Conservation (phyloP, 768 basidiomycete genomes). For the Coprinopsis sp. region DNA sequence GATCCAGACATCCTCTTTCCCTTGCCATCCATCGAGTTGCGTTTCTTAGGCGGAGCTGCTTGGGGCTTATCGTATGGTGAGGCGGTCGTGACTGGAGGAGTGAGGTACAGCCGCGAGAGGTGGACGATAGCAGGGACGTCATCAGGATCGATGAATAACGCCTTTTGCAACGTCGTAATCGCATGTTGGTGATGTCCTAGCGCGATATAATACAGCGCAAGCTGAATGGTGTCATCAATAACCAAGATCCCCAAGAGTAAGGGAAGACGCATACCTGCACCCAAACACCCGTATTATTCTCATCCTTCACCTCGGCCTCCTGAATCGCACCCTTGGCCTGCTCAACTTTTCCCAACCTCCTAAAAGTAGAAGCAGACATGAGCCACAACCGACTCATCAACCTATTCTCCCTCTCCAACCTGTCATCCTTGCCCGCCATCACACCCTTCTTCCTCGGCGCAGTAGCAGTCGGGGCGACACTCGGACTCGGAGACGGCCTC, state of each 20-base stretch:
- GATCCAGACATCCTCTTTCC: too few relatives aligned
- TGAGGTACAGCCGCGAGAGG: conserved; percentile 71
- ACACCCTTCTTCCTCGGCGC: conserved; percentile 25
- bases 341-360: conserved; percentile 83
- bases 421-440: conserved; percentile 31
- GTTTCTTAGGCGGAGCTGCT: too few relatives aligned
- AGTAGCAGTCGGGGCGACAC: conserved; percentile 29
- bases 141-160: conserved; percentile 80
- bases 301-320: conserved; percentile 89
- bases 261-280: conserved; percentile 63
- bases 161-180: conserved; percentile 77
- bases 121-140: conserved; percentile 76
- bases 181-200: conserved; percentile 57
- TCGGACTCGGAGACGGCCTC: too few relatives aligned
- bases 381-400: conserved; percentile 88
- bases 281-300: conserved; percentile 87
- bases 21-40: too few relatives aligned
- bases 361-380: conserved; percentile 91
- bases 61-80: conserved; percentile 8
- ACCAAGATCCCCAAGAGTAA: background rate
- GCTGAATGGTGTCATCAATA: conserved; percentile 32
- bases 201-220: conserved; percentile 70
- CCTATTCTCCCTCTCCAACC: conserved; percentile 54
- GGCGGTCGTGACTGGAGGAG: conserved; percentile 20
- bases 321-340: conserved; percentile 89